Conservation (phyloP, 202 grass and related monocot genomes). For the Carex sylvatica region DNA sequence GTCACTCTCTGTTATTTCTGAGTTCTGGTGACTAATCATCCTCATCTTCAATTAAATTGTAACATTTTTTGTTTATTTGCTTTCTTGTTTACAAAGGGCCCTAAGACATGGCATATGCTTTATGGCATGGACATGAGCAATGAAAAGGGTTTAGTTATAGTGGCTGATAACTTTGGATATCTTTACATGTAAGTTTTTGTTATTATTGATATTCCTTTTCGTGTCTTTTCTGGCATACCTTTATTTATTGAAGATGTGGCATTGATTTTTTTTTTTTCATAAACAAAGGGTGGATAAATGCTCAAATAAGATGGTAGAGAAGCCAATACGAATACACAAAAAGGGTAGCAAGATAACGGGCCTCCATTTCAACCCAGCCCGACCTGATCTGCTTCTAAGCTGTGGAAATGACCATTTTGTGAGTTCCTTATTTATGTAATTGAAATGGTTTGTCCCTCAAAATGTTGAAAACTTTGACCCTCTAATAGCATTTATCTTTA, state of each 20-base stretch:
- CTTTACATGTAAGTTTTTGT: slow-evolving; percentile 74
- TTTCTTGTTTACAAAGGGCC: slow-evolving; percentile 46
- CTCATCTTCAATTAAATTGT: slow-evolving; percentile 17
- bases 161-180: slow-evolving; percentile 94
- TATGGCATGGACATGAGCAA: slow-evolving; percentile 90
- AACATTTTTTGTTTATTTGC: neutral
- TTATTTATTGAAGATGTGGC: slow-evolving; percentile 7
- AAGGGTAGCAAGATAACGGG: slow-evolving; percentile 90
- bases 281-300: slow-evolving; percentile 63
- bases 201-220: neutral
- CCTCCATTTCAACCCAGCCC: slow-evolving; percentile 80
- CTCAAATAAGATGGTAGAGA: slow-evolving; percentile 51
- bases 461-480: neutral
- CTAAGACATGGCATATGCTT: slow-evolving; percentile 81
- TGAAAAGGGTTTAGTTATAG: slow-evolving; percentile 80
- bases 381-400: slow-evolving; percentile 89
- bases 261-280: slow-evolving; percentile 9
- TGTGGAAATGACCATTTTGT: slow-evolving; percentile 97
- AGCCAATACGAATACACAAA: slow-evolving; percentile 85
- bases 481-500: neutral
- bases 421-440: slow-evolving; percentile 34
- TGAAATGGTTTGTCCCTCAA: neutral
- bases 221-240: neutral
- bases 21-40: neutral
- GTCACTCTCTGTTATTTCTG: neutral